These are phyloP conservation scores for Pugionium cornutum DNA, from an alignment of 345 rosid species.

Conservation along the genomic window DNA sequence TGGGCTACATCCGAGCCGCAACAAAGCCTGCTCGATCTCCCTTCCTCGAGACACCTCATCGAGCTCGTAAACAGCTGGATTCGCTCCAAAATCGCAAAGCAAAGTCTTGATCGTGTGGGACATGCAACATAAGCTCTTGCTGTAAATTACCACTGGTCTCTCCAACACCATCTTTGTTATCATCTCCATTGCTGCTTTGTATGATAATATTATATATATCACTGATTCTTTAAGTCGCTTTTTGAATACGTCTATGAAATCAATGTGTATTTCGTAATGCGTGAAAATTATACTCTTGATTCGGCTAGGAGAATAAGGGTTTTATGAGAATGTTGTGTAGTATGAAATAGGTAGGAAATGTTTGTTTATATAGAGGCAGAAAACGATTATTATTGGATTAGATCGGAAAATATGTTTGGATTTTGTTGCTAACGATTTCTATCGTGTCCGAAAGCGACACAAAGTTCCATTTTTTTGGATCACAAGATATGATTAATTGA, in stretches of 20 bases:
- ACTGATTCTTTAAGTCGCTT: too few species aligned
- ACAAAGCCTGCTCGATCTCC: too few species aligned
- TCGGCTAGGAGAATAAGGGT: conserved; percentile 2
- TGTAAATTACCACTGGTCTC: too few species aligned
- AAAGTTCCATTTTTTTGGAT: conserved; percentile 26
- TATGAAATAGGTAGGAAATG: conserved; percentile 17
- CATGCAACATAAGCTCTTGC: conserved; percentile 29
- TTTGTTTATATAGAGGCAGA: conserved; percentile 35
- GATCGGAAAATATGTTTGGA: conserved; percentile 31
- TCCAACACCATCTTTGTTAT: too few species aligned
- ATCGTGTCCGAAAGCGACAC: conserved; percentile 41
- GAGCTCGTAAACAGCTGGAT: too few species aligned
- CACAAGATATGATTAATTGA: conserved; percentile 22
- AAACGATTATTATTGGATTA: conserved; percentile 30
- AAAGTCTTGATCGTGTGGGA: conserved; percentile 76
- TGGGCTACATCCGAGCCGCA: too few species aligned
- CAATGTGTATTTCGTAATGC: too few species aligned
- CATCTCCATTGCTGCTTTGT: too few species aligned
- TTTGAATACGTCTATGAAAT: too few species aligned
- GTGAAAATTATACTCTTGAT: too few species aligned
- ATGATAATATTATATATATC: too few species aligned
- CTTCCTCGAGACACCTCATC: too few species aligned
- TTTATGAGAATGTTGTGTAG: conserved; percentile 29
- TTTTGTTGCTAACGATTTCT: conserved; percentile 24
- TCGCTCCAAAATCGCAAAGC: conserved; percentile 42